Conservation (phyloP, 495 filamentous ascomycete genomes). For the Penicillium pancosmium region DNA sequence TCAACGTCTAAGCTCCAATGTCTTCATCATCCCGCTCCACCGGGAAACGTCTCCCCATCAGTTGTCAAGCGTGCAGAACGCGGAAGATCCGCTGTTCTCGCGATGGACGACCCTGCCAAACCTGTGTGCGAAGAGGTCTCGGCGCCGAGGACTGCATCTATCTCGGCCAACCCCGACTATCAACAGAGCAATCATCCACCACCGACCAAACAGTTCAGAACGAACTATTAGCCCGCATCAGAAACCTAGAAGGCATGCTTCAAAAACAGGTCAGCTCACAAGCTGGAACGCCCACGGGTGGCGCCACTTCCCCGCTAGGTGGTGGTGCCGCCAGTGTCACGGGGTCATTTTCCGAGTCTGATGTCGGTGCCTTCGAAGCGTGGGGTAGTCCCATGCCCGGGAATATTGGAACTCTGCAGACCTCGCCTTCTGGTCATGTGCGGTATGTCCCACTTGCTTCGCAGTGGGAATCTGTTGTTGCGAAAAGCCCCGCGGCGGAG, state of each 20-base stretch:
- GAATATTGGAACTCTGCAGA: slow-evolving; percentile 37
- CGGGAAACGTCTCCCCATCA: slow-evolving; percentile 45
- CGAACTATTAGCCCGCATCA: slow-evolving; percentile 40
- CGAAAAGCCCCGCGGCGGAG: slow-evolving; percentile 31
- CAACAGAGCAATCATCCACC: slow-evolving; percentile 33
- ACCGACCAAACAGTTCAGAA: slow-evolving; percentile 34
- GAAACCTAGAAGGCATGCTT: slow-evolving; percentile 42
- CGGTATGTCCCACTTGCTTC: slow-evolving; percentile 43
- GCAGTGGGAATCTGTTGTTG: slow-evolving; percentile 39
- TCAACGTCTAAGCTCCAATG: slow-evolving; percentile 13
- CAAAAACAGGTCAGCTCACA: slow-evolving; percentile 38
- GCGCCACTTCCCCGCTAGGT: slow-evolving; percentile 33
- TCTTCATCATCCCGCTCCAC: slow-evolving; percentile 31
- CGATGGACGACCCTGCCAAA: slow-evolving; percentile 45
- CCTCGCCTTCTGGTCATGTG: slow-evolving; percentile 43
- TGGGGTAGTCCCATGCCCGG: slow-evolving; percentile 29
- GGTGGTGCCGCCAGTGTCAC: slow-evolving; percentile 29
- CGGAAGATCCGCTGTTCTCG: slow-evolving; percentile 47
- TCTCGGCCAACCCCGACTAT: slow-evolving; percentile 43
- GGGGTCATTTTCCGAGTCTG: slow-evolving; percentile 37
- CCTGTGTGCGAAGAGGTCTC: slow-evolving; percentile 43
- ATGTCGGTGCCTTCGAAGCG: slow-evolving; percentile 21
- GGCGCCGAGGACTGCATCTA: slow-evolving; percentile 48
- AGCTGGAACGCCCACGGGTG: slow-evolving; percentile 20
- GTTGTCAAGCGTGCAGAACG: slow-evolving; percentile 45